phyloP scores from a whole-genome alignment of 2,329 filamentous ascomycete genomes.

The Paraphaeosphaeria sporulosa region DNA sequence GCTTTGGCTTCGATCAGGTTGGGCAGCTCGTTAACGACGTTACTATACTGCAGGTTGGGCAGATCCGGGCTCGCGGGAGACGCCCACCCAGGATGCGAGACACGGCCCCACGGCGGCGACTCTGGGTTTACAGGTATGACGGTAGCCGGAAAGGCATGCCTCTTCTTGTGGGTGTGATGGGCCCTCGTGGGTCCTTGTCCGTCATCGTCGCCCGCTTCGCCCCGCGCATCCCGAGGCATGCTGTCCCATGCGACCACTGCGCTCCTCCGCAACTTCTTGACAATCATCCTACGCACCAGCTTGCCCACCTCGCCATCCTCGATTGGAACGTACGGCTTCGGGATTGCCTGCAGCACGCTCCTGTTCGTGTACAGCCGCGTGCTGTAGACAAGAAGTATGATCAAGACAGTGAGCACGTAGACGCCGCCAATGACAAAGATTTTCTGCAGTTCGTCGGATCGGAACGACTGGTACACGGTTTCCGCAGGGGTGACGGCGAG shows the following conservation, averaged over 20 bases:
- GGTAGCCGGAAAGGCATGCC: slow-evolving; percentile 34
- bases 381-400: slow-evolving; percentile 79
- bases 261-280: slow-evolving; percentile 75
- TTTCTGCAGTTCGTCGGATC: slow-evolving; percentile 74
- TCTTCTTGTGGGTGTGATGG: slow-evolving; percentile 35
- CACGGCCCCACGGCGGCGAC: slow-evolving; percentile 76
- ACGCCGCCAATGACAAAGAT: slow-evolving; percentile 80
- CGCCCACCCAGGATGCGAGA: slow-evolving; percentile 89
- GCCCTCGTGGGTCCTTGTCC: slow-evolving; percentile 35
- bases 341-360: slow-evolving; percentile 79
- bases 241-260: slow-evolving; percentile 82
- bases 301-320: slow-evolving; percentile 83
- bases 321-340: slow-evolving; percentile 84
- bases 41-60: slow-evolving; percentile 81
- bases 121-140: slow-evolving; percentile 50
- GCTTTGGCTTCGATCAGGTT: slow-evolving; percentile 92
- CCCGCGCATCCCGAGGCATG: slow-evolving; percentile 67
- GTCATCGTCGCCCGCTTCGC: slow-evolving; percentile 46
- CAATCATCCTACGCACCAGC: slow-evolving; percentile 78
- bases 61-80: slow-evolving; percentile 78
- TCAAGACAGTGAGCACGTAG: slow-evolving; percentile 75
- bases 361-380: slow-evolving; percentile 87
- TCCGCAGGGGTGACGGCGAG: slow-evolving; percentile 83
- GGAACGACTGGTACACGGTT: slow-evolving; percentile 76
- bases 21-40: slow-evolving; percentile 83